Base-by-base conservation (phyloP, 225 moss, liverwort and hornwort species). In the Polytrichum commune region DNA sequence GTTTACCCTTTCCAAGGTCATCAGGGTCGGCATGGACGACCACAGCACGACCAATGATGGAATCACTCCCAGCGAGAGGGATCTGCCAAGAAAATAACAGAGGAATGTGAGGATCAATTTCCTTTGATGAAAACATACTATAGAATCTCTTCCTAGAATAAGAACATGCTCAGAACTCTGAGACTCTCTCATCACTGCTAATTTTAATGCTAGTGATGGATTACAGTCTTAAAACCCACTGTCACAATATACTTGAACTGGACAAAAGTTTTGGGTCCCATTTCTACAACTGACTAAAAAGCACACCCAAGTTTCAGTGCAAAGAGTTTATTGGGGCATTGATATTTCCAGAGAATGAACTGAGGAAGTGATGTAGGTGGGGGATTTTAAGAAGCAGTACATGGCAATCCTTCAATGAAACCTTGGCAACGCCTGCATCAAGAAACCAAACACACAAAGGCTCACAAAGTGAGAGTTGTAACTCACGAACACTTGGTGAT, bases 31-130 rank as follows among this genome's bases (percentile, higher is more conserved):
- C 89, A 76, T 91, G 91, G 29, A 91, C 82, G 35, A 91, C 91
- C 63, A 91, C 84, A n/a, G 91, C 91, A 68, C 91, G 84, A 20
- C 91, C 91, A 9, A 91, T 71, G 8, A 91, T 80, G 64, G 91
- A 91, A 67, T 84, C 29, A 7, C 72, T 57, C n/a, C 91, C 91
- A 53, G 57, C 77, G 55, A 91, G 78, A 30, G 91, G 84, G 63
- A 91, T 89, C 84, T 91, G 66, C 67, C 71, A 30, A 67, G 27
- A 73, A 18, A 26, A 60, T 69, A 64, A 19, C 25, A 73, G 20
- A 54, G 5, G 4, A 22, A 67, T 69, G 33, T 25, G 16, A 46
- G 46, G 13, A 46, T 46, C 3, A 16, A 10, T 46, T 10, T 16
- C 4, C 46, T 46, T 13, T 46, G 46, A 46, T 46, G 13, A 46